Percentiles rank a stretch among this genome's conserved stretches.
These are phyloP conservation scores for Bisporella sp. DNA, from an alignment of 2,329 filamentous ascomycete species.

Conservation along the genomic window DNA sequence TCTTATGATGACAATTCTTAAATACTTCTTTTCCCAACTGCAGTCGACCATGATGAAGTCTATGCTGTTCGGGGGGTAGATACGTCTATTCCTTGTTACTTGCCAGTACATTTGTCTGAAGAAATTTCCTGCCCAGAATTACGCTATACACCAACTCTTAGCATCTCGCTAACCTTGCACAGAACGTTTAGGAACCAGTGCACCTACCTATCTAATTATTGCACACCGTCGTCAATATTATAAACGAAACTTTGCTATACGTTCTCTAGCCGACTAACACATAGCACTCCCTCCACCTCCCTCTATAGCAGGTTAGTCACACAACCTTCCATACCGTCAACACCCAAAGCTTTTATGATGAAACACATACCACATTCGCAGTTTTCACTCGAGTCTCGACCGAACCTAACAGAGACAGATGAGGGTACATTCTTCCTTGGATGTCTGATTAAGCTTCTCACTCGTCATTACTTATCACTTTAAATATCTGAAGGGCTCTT, in stretches of 20 bases:
- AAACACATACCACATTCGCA: slow-evolving; percentile 76
- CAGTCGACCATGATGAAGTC: slow-evolving; percentile 83
- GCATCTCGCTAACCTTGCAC: too few relatives aligned
- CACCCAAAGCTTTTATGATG: slow-evolving; percentile 48
- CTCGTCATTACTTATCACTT: too few relatives aligned
- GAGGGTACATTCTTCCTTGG: slow-evolving; percentile 66
- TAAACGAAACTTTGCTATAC: neutral
- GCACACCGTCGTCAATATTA: too few relatives aligned
- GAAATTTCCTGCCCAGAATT: neutral
- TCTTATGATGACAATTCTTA: slow-evolving; percentile 60
- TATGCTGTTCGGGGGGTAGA: slow-evolving; percentile 47
- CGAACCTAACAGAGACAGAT: slow-evolving; percentile 62
- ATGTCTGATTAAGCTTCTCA: slow-evolving; percentile 50
- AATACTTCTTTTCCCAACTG: slow-evolving; percentile 76
- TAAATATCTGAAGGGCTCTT: too few relatives aligned
- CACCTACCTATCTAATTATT: too few relatives aligned
- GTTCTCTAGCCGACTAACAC: slow-evolving; percentile 2
- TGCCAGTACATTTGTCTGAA: slow-evolving; percentile 87
- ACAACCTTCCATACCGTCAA: slow-evolving; percentile 2
- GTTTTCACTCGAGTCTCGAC: slow-evolving; percentile 73
- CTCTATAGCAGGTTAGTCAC: slow-evolving; percentile 7
- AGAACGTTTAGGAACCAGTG: too few relatives aligned
- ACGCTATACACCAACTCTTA: too few relatives aligned
- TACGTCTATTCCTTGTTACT: slow-evolving; percentile 66
- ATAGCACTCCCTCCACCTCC: neutral